Evolutionary conservation across 2,329 filamentous ascomycete genomes (phyloP), one percentile per base, ranked within the genome.

Genomic region (Penicillium sp.): DNA sequence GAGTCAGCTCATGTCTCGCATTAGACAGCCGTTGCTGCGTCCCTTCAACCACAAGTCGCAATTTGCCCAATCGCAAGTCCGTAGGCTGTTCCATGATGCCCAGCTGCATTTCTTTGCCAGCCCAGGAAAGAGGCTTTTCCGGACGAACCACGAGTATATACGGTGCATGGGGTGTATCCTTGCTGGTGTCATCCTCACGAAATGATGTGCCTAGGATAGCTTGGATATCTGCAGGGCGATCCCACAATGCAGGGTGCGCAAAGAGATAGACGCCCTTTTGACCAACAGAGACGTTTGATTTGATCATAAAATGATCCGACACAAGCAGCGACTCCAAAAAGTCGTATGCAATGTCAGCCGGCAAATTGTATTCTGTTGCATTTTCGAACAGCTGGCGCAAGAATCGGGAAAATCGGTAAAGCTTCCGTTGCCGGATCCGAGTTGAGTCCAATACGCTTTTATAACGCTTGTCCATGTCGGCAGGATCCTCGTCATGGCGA

Each of bases 401-500:
- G 65, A 95, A 88, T 57, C 89, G 82, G 17, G 88, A 93, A 70
- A 97, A 97, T 53, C 93, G 87, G 66, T 97, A 95, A 55, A 98
- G 77, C 80, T 97, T 97, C 69, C 93, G 81, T 70, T 98, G 93
- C 21, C 93, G 83, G 49, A 97, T 90, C 62, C 93, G 88, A 21
- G 97, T 94, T 1, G 93, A 97, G 67, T 98, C 93, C 2, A 98
- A 75, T 55, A 90, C 89, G 54, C 88, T 85, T 71, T 96, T 97
- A 75, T 97, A 98, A 39, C 93, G 82, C 73, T 94, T 96, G 69
- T 93, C 94, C 85, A 96, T 95, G 55, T 96, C 91, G 81, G 74
- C 1, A 84, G 81, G 49, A 84, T 85, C 69, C 97, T 89, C 59
- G 89, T 88, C 59, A 87, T 85, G 49, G 85, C 81, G 57, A 91